Evolutionary conservation across 257 asterid species (phyloP).

Genomic region (Solanum ossicruentum): DNA sequence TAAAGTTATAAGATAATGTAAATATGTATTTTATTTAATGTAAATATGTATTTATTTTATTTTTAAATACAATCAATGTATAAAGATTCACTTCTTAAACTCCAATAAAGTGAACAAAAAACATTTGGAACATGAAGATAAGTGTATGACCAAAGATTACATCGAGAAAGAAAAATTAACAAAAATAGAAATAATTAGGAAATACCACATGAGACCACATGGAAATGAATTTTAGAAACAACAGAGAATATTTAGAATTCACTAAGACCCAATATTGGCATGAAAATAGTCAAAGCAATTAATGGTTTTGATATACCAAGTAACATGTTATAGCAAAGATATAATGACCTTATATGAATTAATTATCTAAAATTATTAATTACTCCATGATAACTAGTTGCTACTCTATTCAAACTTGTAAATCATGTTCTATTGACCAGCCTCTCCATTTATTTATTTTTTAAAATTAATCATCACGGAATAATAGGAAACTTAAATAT

Average conservation of each 20-base stretch:
- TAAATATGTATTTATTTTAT: not conserved
- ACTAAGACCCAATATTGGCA: not conserved
- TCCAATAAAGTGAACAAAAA: not conserved
- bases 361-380: not conserved
- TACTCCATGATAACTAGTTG: not conserved
- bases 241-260: not conserved
- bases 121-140: not conserved
- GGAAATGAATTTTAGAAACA: not conserved
- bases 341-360: not conserved
- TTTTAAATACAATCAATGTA: not conserved
- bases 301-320: not conserved
- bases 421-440: not conserved
- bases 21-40: not conserved
- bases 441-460: not conserved
- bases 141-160: not conserved
- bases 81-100: not conserved
- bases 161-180: not conserved
- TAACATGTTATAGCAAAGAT: not conserved
- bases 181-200: not conserved
- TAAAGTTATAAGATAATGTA: not conserved
- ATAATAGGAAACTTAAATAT: not conserved
- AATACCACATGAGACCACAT: not conserved
- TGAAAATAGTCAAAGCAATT: not conserved
- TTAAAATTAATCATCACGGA: not conserved
- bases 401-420: not conserved